Conservation (phyloP, 495 filamentous ascomycete species). For the Penicillium turbatum region DNA sequence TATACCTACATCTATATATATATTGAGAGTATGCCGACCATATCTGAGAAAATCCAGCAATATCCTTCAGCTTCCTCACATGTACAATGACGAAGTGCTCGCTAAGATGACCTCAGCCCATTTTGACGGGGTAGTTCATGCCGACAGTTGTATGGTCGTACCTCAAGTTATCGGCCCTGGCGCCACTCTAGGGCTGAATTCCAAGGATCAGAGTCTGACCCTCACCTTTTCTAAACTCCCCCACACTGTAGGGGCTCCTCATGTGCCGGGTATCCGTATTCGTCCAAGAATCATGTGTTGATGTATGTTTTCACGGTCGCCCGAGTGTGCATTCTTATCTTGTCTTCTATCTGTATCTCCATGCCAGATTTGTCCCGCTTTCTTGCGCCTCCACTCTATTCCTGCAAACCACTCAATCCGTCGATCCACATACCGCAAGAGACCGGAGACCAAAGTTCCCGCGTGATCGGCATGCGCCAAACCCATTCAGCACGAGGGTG, state of each 20-base stretch:
- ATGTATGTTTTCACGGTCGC: neutral
- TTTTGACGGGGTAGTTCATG: conserved; percentile 8
- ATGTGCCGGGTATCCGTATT: neutral
- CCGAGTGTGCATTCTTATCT: neutral
- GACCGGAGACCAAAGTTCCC: conserved; percentile 22
- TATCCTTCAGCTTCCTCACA: neutral
- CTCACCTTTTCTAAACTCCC: neutral
- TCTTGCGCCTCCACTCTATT: conserved; percentile 1
- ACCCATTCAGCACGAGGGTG: conserved; percentile 1
- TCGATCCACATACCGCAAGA: conserved; percentile 26
- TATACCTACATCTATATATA: too few relatives aligned
- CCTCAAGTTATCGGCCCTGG: neutral
- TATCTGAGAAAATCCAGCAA: too few relatives aligned
- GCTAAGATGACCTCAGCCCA: neutral
- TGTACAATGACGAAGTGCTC: neutral
- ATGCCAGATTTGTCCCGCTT: conserved; percentile 1
- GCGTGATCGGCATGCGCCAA: conserved; percentile 37
- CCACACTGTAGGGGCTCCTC: neutral
- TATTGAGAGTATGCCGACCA: too few relatives aligned
- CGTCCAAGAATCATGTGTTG: too few relatives aligned
- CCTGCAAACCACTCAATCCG: conserved; percentile 15
- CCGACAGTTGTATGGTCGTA: neutral
- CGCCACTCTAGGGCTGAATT: neutral
- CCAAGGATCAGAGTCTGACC: neutral
- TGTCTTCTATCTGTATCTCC: conserved; percentile 5